phyloP scores from a whole-genome alignment of 768 basidiomycete genomes.

The Calocybe indica region DNA sequence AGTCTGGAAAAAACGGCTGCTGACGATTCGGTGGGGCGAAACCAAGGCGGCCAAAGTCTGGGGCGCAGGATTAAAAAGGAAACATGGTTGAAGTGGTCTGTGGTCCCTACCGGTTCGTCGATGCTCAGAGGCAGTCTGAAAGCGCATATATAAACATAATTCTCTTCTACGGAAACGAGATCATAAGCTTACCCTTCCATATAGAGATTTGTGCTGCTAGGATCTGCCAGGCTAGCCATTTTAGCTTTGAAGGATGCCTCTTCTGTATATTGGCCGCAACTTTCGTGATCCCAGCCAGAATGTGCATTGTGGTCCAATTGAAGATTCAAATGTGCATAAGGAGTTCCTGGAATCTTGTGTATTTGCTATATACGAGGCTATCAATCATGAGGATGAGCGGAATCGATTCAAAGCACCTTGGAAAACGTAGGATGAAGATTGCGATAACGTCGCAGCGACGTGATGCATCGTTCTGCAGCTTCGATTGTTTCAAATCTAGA shows the following conservation, averaged over 20 bases:
- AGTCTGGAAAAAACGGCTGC: conserved; percentile 77
- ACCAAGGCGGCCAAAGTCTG: conserved; percentile 63
- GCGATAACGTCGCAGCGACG: conserved; percentile 59
- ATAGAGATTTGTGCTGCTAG: conserved; percentile 69
- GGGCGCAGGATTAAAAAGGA: not conserved
- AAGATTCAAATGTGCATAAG: conserved; percentile 9
- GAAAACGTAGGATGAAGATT: conserved; percentile 86
- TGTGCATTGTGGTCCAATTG: conserved; percentile 8
- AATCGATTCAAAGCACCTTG: conserved; percentile 43
- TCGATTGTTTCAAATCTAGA: conserved; percentile 61
- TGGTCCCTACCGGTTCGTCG: conserved; percentile 49
- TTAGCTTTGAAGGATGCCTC: conserved; percentile 62
- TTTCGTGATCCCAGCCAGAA: conserved; percentile 16
- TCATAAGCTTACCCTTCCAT: conserved; percentile 55
- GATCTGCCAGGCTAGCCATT: conserved; percentile 72
- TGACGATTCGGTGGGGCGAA: conserved; percentile 65
- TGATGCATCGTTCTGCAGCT: conserved; percentile 70
- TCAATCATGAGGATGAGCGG: conserved; percentile 2
- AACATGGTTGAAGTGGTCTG: not conserved
- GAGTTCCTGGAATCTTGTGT: conserved; percentile 81
- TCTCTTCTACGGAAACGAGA: not conserved
- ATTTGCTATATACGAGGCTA: conserved; percentile 33
- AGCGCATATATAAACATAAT: not conserved
- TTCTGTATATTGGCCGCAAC: conserved; percentile 8
- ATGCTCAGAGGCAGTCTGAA: conserved; percentile 63